Conservation (phyloP, 441 rosid genomes). For the Populus hybrid region DNA sequence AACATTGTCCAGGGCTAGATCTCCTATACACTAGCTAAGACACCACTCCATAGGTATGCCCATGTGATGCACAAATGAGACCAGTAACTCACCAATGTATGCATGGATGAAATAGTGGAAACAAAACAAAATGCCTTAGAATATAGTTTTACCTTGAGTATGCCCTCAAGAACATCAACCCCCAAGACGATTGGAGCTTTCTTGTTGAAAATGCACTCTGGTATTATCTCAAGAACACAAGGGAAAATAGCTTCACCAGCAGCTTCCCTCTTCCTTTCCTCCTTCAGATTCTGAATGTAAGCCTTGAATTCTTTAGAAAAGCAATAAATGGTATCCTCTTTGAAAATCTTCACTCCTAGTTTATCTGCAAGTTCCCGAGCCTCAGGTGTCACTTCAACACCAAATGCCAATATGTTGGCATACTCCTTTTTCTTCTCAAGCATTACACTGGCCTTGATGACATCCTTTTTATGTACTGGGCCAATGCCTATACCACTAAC, state of each 20-base stretch:
- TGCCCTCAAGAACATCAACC: constrained; percentile 84
- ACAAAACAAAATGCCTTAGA: background rate
- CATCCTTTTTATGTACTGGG: constrained; percentile 89
- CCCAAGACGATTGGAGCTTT: constrained; percentile 94
- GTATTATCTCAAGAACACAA: constrained; percentile 75
- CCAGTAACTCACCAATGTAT: background rate
- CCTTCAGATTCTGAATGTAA: no score
- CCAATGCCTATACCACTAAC: constrained; percentile 92
- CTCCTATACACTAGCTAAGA: background rate
- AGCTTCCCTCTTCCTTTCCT: constrained; percentile 90
- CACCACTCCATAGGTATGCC: background rate
- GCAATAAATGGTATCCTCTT: no score
- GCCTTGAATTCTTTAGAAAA: no score
- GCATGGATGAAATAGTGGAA: background rate
- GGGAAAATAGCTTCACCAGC: constrained; percentile 97
- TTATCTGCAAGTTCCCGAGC: no score
- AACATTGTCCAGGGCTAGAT: no score
- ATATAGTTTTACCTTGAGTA: constrained; percentile 56
- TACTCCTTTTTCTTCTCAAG: constrained; percentile 91
- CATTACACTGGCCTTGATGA: constrained; percentile 96
- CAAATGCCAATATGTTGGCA: constrained; percentile 95
- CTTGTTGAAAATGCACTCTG: constrained; percentile 79
- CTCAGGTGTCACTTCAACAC: constrained; percentile 42
- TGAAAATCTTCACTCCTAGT: no score
- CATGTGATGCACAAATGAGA: background rate